A percentile compares a stretch with the other conserved stretches of the same genome.
phyloP scores from a whole-genome alignment of 1,284 basidiomycete species.

The Retiboletus fuscus region DNA sequence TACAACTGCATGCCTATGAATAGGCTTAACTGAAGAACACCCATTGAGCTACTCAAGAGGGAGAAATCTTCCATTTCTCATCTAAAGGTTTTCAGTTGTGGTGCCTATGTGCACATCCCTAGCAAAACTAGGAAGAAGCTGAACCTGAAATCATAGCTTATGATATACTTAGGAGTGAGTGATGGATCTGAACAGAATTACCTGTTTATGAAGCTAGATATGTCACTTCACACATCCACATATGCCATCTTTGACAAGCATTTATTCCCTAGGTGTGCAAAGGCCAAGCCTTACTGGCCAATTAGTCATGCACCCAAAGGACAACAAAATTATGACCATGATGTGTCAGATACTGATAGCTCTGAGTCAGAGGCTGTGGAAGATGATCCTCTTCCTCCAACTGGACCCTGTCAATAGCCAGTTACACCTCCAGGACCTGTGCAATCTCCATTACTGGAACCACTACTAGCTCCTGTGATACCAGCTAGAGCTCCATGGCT shows the following conservation, averaged over 20 bases:
- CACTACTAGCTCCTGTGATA: no score
- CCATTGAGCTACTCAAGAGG: not conserved
- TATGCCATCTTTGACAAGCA: not conserved
- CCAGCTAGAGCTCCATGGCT: no score
- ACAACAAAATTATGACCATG: no score
- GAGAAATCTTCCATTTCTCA: not conserved
- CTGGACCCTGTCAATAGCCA: no score
- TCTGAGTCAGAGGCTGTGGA: no score
- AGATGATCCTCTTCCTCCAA: no score
- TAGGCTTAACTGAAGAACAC: no score
- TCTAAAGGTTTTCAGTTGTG: not conserved
- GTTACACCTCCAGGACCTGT: no score
- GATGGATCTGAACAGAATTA: not conserved
- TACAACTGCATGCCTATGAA: not conserved
- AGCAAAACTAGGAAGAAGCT: not conserved
- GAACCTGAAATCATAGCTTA: not conserved
- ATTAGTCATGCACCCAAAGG: no score
- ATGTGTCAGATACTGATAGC: no score
- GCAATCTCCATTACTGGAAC: no score
- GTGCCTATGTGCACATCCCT: no score
- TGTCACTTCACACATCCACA: not conserved
- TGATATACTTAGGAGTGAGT: not conserved
- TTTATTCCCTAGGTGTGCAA: not conserved
- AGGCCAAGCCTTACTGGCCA: not conserved
- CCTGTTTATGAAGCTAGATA: not conserved